Evolutionary conservation across 2,329 filamentous ascomycete species (phyloP), one percentile per base, ranked within the genome.

Genomic region (Curvularia lunata): DNA sequence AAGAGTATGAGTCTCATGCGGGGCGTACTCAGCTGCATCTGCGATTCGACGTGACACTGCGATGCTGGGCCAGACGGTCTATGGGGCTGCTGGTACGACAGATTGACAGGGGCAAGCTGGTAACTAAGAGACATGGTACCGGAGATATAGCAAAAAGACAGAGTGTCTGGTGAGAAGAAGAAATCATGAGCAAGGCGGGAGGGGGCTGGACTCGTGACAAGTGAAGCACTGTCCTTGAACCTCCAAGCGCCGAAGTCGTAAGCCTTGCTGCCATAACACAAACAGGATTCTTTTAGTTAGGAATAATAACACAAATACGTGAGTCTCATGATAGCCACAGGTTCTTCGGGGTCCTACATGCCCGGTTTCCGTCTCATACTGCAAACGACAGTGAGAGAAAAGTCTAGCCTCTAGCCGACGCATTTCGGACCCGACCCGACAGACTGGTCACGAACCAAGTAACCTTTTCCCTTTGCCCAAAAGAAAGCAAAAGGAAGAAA

Each of bases 11-110:
- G 21, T 42, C 21, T 21, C 8, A n/a, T 37, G 54, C 45, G 54
- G 54, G 48, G 54, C 19, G 42, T 23, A 51, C 28, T 42, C 54
- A 45, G 43, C 43, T 21, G 41, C 49, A 57, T 57, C 50, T 42
- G 45, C 54, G 45, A 50, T 57, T 18, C 48, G 21, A 40, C 37
- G 49, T 32, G 37, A 53, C 54, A 47, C 52, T 57, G 18, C 25
- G 21, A 57, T 53, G 54, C 50, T 54, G 50, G 10, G 28, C 28
- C 10, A 30, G 28, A 30, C 28, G 4, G 28, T 9, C 41, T 43
- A 52, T 25, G 13, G 32, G n/a, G 32, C 28, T 30, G 28, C n/a
- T n/a, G n/a, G n/a, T 27, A 23, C 43, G 42, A 37, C 12, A 57
- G 21, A 38, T 28, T 37, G 43, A 34, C 46, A 49, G 34, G 45